Evolutionary conservation across 345 rosid species (phyloP), one percentile per base, ranked within the genome.

Genomic region (Camelina neglecta): DNA sequence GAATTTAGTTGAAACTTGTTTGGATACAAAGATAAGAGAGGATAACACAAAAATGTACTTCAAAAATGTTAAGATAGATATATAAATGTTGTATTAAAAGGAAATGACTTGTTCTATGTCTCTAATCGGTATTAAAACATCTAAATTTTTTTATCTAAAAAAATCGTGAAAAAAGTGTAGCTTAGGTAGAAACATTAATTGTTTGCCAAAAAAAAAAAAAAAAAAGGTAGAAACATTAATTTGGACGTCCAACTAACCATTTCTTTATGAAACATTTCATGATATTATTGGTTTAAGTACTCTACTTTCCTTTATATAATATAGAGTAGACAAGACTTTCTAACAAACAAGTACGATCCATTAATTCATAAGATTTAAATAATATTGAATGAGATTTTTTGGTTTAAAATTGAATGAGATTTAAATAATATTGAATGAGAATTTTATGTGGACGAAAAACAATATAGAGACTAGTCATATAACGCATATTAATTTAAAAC

Each of bases 361-460:
- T 54, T 75, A 8, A 7, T 21, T 75, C 29, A 20, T 23, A 62
- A 41, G n/a, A 41, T 29, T 56, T 35, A 15, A 60, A 51, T 33
- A 29, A 29, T 0, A 1, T 36, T 48, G 13, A 47, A 31, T 16
- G 16, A 36, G 35, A 21, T 58, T 39, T 53, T 61, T 23, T 2
- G 0, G 8, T 31, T 31, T 26, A 21, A 24, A 1, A 24, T 24
- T 24, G 26, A 24, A 24, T 24, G 26, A 24, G 26, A 24, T 24
- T 24, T 29, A 21, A 21, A 21, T 21, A 29, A 29, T 0, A 1
- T 47, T 57, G 18, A 45, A 31, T 18, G 16, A 38, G 41, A 62
- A 20, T 60, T 75, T 75, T 55, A 38, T 69, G 70, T 76, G 80
- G 75, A 48, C 74, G 38, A 11, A 53, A 62, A 69, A 56, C 75